phyloP scores from a whole-genome alignment of 306 rosid genomes.

The Cotoneaster glaucophyllus region DNA sequence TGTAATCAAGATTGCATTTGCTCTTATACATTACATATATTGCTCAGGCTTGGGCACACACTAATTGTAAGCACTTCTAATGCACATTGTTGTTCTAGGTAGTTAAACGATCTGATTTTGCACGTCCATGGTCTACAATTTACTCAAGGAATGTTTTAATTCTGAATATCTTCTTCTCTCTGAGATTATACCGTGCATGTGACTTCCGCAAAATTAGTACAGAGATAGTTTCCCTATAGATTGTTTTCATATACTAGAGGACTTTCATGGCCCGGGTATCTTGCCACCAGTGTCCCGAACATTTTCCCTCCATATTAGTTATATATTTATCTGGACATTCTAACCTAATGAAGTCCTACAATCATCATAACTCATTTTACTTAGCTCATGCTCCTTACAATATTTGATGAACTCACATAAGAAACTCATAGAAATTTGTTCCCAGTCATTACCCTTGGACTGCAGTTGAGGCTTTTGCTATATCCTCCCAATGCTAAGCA shows the following conservation, averaged over 20 bases:
- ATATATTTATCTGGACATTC: too few relatives aligned
- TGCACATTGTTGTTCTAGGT: constrained; percentile 19
- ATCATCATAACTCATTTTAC: too few relatives aligned
- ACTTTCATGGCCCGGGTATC: not conserved
- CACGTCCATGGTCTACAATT: not conserved
- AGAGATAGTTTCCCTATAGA: too few relatives aligned
- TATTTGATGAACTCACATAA: too few relatives aligned
- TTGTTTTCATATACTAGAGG: not conserved
- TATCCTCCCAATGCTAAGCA: not conserved
- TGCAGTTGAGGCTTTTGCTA: not conserved
- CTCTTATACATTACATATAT: not conserved
- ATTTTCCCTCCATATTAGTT: too few relatives aligned
- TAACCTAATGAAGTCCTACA: too few relatives aligned
- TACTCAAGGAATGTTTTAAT: not conserved
- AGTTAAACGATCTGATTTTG: constrained; percentile 17
- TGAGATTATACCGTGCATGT: not conserved
- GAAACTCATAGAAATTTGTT: not conserved
- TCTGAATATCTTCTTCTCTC: not conserved
- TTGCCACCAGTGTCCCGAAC: not conserved
- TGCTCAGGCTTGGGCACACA: constrained; percentile 7
- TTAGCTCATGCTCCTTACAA: too few relatives aligned
- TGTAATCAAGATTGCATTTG: constrained; percentile 12
- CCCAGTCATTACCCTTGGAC: not conserved
- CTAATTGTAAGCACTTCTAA: constrained; percentile 13
- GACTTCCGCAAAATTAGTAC: not conserved